A percentile compares a stretch with the other conserved stretches of the same genome.
phyloP scores from a whole-genome alignment of 371 early-diverging fungal species.

The Catenaria anguillulae region DNA sequence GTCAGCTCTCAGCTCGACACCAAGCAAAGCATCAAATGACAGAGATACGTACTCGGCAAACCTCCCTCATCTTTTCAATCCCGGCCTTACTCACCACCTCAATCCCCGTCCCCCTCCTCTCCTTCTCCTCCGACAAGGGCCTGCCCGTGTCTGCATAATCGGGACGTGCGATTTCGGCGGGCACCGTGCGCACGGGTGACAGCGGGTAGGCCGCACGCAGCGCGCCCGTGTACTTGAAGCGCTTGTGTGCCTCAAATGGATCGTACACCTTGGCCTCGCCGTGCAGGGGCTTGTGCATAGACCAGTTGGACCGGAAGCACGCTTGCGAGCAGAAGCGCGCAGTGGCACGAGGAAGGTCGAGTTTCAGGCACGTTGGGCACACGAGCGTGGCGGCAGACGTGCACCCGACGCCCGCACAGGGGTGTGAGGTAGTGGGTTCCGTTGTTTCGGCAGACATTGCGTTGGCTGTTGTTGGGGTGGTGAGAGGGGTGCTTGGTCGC shows the following conservation, averaged over 20 bases:
- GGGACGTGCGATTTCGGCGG: constrained; percentile 53
- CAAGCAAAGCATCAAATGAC: constrained; percentile 1
- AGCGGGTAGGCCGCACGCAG: constrained; percentile 77
- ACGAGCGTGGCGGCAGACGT: constrained; percentile 56
- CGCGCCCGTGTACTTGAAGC: constrained; percentile 59
- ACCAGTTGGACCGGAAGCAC: constrained; percentile 79
- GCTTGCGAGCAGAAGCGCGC: constrained; percentile 75
- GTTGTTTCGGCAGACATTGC: too few relatives aligned
- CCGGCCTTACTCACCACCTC: constrained; percentile 47
- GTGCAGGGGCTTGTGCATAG: constrained; percentile 22
- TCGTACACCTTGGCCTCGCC: constrained; percentile 20
- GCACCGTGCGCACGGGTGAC: constrained; percentile 55
- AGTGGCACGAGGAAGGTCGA: constrained; percentile 29
- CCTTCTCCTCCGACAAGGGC: constrained; percentile 49
- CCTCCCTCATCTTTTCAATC: constrained; percentile 59
- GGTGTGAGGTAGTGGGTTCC: too few relatives aligned
- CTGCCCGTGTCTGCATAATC: constrained; percentile 62
- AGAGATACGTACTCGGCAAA: constrained; percentile 48
- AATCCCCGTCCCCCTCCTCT: constrained; percentile 46
- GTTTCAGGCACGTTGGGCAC: constrained; percentile 81
- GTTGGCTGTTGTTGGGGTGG: too few relatives aligned
- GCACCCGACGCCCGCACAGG: constrained; percentile 52
- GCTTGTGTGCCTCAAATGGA: constrained; percentile 66
- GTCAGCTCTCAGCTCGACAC: neutral
- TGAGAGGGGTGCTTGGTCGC: too few relatives aligned